Conservation (phyloP, 441 rosid species). For the Adansonia madagascariensis region DNA sequence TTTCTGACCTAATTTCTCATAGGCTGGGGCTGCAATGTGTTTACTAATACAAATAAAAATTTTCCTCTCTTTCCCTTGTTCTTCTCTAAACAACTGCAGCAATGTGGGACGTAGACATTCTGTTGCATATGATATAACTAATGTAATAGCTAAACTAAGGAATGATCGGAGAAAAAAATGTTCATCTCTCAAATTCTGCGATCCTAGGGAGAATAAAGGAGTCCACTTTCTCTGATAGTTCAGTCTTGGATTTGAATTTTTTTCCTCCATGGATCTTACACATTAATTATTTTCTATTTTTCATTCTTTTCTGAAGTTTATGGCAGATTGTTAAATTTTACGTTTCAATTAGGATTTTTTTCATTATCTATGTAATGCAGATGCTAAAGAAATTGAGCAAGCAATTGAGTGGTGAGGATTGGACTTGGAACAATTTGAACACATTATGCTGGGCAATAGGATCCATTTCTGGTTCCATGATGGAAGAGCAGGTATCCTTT, state of each 20-base stretch:
- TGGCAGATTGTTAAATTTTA: neutral
- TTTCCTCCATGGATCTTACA: neutral
- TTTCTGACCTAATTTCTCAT: neutral
- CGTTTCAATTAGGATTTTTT: neutral
- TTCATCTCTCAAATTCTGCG: neutral
- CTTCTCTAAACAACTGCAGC: neutral
- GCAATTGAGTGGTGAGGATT: constrained; percentile 95
- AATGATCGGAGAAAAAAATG: neutral
- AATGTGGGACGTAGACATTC: neutral
- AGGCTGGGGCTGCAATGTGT: neutral
- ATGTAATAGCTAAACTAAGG: neutral
- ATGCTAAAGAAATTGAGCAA: constrained; percentile 93
- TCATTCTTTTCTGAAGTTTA: neutral
- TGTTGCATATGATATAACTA: neutral
- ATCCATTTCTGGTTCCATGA: constrained; percentile 98
- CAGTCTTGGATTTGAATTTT: neutral
- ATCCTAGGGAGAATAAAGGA: neutral
- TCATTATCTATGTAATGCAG: constrained; percentile 37
- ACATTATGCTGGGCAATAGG: constrained; percentile 99
- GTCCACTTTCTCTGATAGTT: neutral
- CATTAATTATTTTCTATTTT: neutral
- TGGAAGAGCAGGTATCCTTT: constrained; percentile 85
- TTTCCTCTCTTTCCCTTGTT: neutral
- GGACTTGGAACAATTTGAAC: constrained; percentile 96
- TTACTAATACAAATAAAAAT: neutral